Percentiles rank a stretch among this genome's conserved stretches.
These are phyloP conservation scores for Exsudoporus frostii DNA, from an alignment of 768 basidiomycete species.

Conservation along the genomic window DNA sequence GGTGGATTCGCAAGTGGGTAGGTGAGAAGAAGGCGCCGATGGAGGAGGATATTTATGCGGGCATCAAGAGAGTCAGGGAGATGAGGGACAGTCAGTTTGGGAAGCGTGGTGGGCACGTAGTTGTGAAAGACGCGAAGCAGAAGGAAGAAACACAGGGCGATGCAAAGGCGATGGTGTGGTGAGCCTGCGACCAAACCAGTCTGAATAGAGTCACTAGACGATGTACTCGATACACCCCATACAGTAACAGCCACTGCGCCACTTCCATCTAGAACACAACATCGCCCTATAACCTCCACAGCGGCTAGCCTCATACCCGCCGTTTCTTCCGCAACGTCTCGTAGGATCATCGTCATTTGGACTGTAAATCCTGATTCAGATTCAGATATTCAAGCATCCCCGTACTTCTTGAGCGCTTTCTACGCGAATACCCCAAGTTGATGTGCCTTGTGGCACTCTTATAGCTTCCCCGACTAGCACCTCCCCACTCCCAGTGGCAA, in stretches of 20 bases:
- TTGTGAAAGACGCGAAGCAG: not conserved
- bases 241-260: not conserved
- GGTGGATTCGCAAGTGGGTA: conserved; percentile 61
- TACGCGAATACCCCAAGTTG: not conserved
- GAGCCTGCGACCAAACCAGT: not conserved
- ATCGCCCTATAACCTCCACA: not conserved
- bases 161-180: not conserved
- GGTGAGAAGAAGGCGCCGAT: conserved; percentile 44
- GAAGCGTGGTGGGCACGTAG: conserved; percentile 5
- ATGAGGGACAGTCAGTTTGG: conserved; percentile 28
- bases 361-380: too few species aligned
- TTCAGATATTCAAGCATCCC: not conserved
- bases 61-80: conserved; percentile 24
- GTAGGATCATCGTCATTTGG: not conserved
- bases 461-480: too few species aligned
- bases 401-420: not conserved
- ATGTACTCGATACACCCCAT: not conserved
- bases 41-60: conserved; percentile 35
- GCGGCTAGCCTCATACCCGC: not conserved
- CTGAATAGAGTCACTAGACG: not conserved
- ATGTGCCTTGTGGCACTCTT: not conserved
- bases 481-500: not conserved
- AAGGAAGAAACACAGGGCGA: not conserved
- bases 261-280: not conserved
- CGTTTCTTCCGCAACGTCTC: not conserved